phyloP scores from a whole-genome alignment of 805 yeast genomes.

The Schizosaccharomyces cryophilus region DNA sequence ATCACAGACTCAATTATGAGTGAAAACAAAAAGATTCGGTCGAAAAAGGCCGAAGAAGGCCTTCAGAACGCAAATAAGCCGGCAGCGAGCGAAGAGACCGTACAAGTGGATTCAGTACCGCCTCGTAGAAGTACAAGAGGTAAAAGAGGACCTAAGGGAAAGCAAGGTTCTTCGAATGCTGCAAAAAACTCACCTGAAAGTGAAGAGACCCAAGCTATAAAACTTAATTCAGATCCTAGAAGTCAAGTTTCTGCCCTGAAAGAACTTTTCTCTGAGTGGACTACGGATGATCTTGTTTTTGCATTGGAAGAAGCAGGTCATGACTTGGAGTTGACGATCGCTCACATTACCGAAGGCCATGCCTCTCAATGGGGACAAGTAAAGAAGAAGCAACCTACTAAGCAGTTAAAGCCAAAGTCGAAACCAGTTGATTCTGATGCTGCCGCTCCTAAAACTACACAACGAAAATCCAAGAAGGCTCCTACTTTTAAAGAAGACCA shows the following conservation, averaged over 20 bases:
- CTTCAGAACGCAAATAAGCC: background rate
- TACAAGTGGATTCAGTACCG: background rate
- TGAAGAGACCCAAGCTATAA: background rate
- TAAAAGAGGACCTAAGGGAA: background rate
- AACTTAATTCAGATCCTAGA: background rate
- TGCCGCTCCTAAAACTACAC: background rate
- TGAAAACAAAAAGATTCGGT: background rate
- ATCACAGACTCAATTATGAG: background rate
- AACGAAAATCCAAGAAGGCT: background rate
- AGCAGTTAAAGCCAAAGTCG: background rate
- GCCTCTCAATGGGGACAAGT: background rate
- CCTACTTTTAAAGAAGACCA: background rate
- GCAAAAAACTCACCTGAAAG: background rate
- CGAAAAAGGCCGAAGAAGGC: background rate
- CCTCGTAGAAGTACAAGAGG: background rate
- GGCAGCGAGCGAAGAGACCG: background rate
- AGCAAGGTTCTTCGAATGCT: background rate
- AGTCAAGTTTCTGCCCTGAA: constrained; percentile 16
- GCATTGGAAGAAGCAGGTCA: constrained; percentile 48
- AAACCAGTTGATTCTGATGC: background rate
- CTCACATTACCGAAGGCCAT: constrained; percentile 44
- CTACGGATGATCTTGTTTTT: constrained; percentile 52
- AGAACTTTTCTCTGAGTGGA: constrained; percentile 92
- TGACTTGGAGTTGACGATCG: constrained; percentile 58
- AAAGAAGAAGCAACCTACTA: background rate